Evolutionary conservation across 352 stramenopile genomes (phyloP).

Genomic region (Phytophthora europaea): DNA sequence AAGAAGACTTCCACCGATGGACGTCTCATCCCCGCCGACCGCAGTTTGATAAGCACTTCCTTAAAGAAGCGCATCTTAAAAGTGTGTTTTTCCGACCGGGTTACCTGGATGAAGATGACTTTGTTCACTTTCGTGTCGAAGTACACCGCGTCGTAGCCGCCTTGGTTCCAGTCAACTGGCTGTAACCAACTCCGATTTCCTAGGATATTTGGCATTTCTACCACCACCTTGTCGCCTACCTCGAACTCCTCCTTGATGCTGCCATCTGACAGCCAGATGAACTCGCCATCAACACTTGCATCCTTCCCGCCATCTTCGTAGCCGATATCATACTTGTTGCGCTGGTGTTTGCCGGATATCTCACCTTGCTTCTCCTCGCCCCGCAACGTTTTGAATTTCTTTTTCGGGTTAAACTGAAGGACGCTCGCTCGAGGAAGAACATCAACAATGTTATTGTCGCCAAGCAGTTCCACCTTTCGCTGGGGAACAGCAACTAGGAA

Average conservation of each 20-base stretch:
- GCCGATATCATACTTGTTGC: no score
- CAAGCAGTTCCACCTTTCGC: not conserved
- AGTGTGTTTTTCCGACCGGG: conserved; percentile 33
- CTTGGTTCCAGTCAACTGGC: conserved; percentile 36
- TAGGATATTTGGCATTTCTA: not conserved
- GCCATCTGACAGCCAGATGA: not conserved
- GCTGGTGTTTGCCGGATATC: no score
- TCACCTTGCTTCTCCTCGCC: no score
- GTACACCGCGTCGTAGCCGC: conserved; percentile 40
- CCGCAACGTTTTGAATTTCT: conserved; percentile 17
- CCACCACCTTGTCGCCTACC: no score
- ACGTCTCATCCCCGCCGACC: no score
- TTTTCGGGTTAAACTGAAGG: conserved; percentile 15
- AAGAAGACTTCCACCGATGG: no score
- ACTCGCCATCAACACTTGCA: no score
- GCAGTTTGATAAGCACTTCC: conserved; percentile 36
- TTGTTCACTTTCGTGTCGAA: conserved; percentile 23
- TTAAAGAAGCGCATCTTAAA: conserved; percentile 38
- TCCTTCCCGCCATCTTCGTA: no score
- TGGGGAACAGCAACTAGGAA: conserved; percentile 9
- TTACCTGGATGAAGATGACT: conserved; percentile 39
- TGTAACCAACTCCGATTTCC: conserved; percentile 36
- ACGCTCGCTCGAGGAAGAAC: conserved; percentile 14
- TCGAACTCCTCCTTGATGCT: conserved; percentile 9
- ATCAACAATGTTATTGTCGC: not conserved